phyloP scores from a whole-genome alignment of 1,284 basidiomycete species.

The Pisolithus thermaeus region DNA sequence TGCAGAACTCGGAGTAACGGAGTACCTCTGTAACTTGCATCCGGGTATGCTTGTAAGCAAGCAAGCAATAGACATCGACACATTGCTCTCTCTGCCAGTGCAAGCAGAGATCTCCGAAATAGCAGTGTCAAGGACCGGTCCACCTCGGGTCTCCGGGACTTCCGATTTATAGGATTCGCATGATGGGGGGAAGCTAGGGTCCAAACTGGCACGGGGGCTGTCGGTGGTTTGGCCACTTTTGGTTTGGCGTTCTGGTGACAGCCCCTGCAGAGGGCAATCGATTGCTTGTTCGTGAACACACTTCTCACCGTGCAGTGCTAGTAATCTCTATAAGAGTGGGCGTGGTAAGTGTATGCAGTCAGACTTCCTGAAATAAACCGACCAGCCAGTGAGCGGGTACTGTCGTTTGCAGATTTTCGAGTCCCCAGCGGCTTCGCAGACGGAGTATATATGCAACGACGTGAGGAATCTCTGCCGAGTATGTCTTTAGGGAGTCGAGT shows the following conservation, averaged over 20 bases:
- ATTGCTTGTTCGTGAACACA: not conserved
- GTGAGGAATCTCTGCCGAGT: slow-evolving; percentile 13
- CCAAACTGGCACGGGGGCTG: not conserved
- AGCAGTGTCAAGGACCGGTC: slow-evolving; percentile 11
- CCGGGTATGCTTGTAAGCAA: slow-evolving; percentile 14
- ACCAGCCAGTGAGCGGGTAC: slow-evolving; percentile 25
- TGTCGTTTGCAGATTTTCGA: slow-evolving; percentile 13
- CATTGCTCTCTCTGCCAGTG: not conserved
- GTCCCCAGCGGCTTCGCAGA: slow-evolving; percentile 20
- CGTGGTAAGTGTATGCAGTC: not conserved
- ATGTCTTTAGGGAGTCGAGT: slow-evolving; percentile 8
- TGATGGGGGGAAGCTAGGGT: not conserved
- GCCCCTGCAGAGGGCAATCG: slow-evolving; percentile 14
- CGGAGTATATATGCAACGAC: slow-evolving; percentile 17
- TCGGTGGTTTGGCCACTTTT: not conserved
- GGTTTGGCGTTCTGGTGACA: slow-evolving; percentile 10
- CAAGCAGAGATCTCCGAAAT: slow-evolving; percentile 11
- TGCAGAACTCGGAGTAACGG: not conserved
- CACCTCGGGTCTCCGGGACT: not conserved
- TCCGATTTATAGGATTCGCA: slow-evolving; percentile 1
- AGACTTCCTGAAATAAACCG: not conserved
- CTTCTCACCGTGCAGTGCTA: slow-evolving; percentile 4
- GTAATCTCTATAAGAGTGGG: slow-evolving; percentile 8
- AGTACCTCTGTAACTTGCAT: slow-evolving; percentile 16
- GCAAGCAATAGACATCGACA: slow-evolving; percentile 7